Evolutionary conservation across 2,329 filamentous ascomycete species (phyloP), one percentile per base, ranked within the genome.

Genomic region (Hymenoscyphus repandus): DNA sequence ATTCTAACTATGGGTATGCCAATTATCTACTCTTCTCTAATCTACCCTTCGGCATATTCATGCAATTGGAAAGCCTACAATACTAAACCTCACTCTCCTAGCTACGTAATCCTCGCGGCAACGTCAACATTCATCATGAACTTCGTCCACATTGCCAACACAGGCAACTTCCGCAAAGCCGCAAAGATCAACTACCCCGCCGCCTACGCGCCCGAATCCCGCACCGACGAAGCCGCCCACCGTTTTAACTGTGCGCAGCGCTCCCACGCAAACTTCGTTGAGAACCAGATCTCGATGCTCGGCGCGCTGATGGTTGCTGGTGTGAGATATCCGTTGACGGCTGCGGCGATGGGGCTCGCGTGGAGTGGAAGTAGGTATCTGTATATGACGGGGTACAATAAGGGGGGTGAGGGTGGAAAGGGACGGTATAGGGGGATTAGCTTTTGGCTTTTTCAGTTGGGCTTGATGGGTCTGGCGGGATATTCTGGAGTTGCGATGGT

Each of bases 161-260:
- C 77, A 10, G 67, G 65, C 52, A 62, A 59, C 11, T 71, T 70
- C 56, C 80, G 82, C 66, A 79, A 73, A 62, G 68, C 68, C 18
- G 74, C 76, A 59, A 74, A 74, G 12, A 64, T 85, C 60, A 63
- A 67, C 39, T 85, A 84, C 60, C 83, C 83, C 22, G 73, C 69
- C 47, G 61, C 76, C 39, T 85, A 85, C 60, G 82, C 59, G 0
- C 57, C 58, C 0, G 27, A 42, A 0, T 52, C 57, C 3, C 55
- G 58, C 22, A 64, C 57, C 20, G 58, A 59, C 75, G 39, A 46
- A 9, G 61, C 49, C 43, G 64, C 64, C 7, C 77, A 69, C 65
- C 63, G 66, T 47, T 85, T 86, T 72, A 86, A 86, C 73, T 85
- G 81, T 70, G 78, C 78, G 47, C 80, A 84, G 62, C 77, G 79